Percentiles rank a stretch among this genome's conserved stretches.
Conservation (phyloP, 2,329 filamentous ascomycete species). For the Nigrospora oryzae region DNA sequence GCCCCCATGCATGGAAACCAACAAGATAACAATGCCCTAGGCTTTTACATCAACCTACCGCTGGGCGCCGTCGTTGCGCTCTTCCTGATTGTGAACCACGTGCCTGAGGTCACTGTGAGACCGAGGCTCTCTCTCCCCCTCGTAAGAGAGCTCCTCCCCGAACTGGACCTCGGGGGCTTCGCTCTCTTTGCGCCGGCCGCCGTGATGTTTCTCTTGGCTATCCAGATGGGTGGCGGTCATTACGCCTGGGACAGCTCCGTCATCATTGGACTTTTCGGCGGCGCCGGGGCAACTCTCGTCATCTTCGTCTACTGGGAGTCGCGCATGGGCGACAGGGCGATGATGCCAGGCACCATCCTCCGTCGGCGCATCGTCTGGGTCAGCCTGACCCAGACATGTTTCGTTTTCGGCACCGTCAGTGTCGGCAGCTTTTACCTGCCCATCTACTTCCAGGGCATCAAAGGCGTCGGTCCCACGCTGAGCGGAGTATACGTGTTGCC, state of each 20-base stretch:
- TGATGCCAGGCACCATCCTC: constrained; percentile 38
- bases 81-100: constrained; percentile 18
- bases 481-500: constrained; percentile 24
- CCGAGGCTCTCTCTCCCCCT: constrained; percentile 6
- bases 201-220: constrained; percentile 33
- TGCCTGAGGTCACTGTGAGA: constrained; percentile 25
- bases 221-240: constrained; percentile 28
- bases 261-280: constrained; percentile 29
- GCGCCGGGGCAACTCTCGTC: constrained; percentile 18
- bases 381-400: constrained; percentile 8
- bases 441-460: constrained; percentile 22
- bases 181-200: constrained; percentile 27
- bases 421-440: constrained; percentile 11
- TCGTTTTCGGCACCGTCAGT: neutral
- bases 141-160: constrained; percentile 12
- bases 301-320: constrained; percentile 33
- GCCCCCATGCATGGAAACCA: neutral
- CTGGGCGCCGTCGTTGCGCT: constrained; percentile 24
- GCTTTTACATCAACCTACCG: constrained; percentile 38
- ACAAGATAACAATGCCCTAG: constrained; percentile 4
- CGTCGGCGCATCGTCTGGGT: constrained; percentile 32
- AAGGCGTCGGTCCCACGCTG: constrained; percentile 17
- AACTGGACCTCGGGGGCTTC: constrained; percentile 32
- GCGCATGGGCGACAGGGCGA: constrained; percentile 34
- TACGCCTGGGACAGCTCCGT: constrained; percentile 26